phyloP scores from a whole-genome alignment of 257 asterid species.

The Marsdenia floribunda region DNA sequence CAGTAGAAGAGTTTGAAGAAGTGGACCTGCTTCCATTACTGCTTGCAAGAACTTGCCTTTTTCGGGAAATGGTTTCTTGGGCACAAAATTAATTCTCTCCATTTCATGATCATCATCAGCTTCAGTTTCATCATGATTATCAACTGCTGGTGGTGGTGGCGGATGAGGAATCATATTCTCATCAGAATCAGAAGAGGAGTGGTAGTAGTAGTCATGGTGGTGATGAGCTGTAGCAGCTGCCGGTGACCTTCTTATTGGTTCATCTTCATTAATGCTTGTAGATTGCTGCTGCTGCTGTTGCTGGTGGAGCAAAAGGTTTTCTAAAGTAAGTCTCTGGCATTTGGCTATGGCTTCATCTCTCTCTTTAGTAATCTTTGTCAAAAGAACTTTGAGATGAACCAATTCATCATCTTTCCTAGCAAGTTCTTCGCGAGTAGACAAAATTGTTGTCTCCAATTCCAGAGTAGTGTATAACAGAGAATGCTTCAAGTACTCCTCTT shows the following conservation, averaged over 20 bases:
- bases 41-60: slow-evolving; percentile 83
- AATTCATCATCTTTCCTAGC: slow-evolving; percentile 84
- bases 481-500: slow-evolving; percentile 62
- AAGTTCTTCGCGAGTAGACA: slow-evolving; percentile 67
- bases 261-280: slow-evolving; percentile 50
- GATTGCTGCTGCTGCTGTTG: slow-evolving; percentile 31
- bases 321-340: slow-evolving; percentile 40
- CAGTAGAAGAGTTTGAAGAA: slow-evolving; percentile 76
- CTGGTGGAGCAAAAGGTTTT: slow-evolving; percentile 50
- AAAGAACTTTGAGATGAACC: slow-evolving; percentile 51
- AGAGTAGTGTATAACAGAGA: slow-evolving; percentile 65
- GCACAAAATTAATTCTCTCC: slow-evolving; percentile 22
- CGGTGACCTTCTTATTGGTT: slow-evolving; percentile 18
- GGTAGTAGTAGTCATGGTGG: neutral
- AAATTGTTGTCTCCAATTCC: slow-evolving; percentile 69
- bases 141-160: too few relatives aligned
- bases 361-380: slow-evolving; percentile 50
- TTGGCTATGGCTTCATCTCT: slow-evolving; percentile 60
- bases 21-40: slow-evolving; percentile 92
- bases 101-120: slow-evolving; percentile 15
- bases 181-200: slow-evolving; percentile 45
- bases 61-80: slow-evolving; percentile 57
- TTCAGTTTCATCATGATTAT: neutral
- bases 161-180: slow-evolving; percentile 33
- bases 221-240: neutral